Evolutionary conservation across 257 asterid genomes (phyloP), one percentile per base, ranked within the genome.

Genomic region (Capsicum chinense): DNA sequence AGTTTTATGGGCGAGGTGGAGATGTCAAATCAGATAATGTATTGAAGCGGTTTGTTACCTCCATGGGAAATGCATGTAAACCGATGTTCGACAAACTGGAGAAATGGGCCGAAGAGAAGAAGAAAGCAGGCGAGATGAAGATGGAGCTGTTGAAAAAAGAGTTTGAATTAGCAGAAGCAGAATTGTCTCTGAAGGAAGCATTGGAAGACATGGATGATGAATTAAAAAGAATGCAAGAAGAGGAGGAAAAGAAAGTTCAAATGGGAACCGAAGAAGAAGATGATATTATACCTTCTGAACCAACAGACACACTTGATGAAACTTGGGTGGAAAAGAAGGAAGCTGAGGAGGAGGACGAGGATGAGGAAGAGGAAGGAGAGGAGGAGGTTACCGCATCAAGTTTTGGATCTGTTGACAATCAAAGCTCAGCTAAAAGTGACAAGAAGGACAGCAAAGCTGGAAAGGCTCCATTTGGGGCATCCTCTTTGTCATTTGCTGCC

Each of bases 391-490:
- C 89, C 0, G 90, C 94, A 66, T 93, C 97, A 8, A 96, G 99
- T 88, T 97, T 97, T 81, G 99, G 99, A 85, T 85, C 93, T 44
- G 89, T 88, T 56, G 92, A 88, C 42, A 97, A 88, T 60, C 90
- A 82, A 67, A 89, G 70, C 82, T 64, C 89, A 8, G 19, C 56
- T 16, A 88, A 84, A 67, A 88, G 82, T 56, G 92, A 89, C 81
- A 86, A 81, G 86, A 91, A 88, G 78, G 92, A 90, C 50, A 85
- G 82, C 80, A 68, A 57, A 83, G 21, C 83, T n/a, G 97, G 97
- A 79, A 94, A 86, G 85, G 90, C 99, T 59, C 91, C 97, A 44
- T 96, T 94, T 85, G 99, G 98, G 56, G 89, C 98, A 56, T 56
- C 96, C n/a, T 94, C 99, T 14, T 88, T 94, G 60, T 87, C 97